Percentiles rank a stretch among this genome's conserved stretches.
These are phyloP conservation scores for Erodium maritimum DNA, from an alignment of 345 rosid genomes.

Conservation along the genomic window DNA sequence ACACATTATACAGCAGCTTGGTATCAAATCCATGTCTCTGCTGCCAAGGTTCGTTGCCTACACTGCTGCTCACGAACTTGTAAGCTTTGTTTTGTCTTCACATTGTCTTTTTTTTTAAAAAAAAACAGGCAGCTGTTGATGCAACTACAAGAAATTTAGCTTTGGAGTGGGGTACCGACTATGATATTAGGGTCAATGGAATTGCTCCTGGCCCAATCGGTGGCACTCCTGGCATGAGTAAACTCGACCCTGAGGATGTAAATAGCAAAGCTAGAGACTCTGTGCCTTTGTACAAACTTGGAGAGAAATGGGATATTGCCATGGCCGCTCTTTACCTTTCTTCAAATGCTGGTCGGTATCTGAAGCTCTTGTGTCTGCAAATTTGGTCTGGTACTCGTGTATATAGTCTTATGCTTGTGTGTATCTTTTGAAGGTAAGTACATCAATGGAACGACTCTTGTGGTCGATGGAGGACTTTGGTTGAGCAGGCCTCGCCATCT, in stretches of 20 bases:
- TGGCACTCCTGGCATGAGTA: slow-evolving; percentile 71
- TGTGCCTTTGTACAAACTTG: slow-evolving; percentile 49
- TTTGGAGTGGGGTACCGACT: slow-evolving; percentile 74
- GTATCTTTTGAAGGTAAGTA: slow-evolving; percentile 26
- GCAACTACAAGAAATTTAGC: slow-evolving; percentile 60
- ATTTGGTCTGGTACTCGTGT: too few relatives aligned
- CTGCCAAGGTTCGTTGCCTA: slow-evolving; percentile 50
- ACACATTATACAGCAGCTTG: slow-evolving; percentile 67
- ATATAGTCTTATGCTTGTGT: too few relatives aligned
- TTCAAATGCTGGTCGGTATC: slow-evolving; percentile 50
- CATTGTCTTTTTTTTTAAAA: neutral
- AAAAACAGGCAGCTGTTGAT: slow-evolving; percentile 76
- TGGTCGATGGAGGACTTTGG: slow-evolving; percentile 51
- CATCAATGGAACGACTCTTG: slow-evolving; percentile 32
- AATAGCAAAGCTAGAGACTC: slow-evolving; percentile 23
- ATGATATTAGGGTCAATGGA: slow-evolving; percentile 50
- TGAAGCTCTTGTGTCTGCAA: neutral
- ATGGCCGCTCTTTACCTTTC: slow-evolving; percentile 71
- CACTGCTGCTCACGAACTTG: neutral
- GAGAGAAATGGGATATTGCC: slow-evolving; percentile 80
- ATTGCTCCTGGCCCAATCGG: slow-evolving; percentile 80
- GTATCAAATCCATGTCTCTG: slow-evolving; percentile 80
- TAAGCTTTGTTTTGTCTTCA: neutral
- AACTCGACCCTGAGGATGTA: slow-evolving; percentile 61
- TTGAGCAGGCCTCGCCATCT: slow-evolving; percentile 33